Base-by-base conservation (phyloP, 208 protist species). In the Trypanosoma vivax region DNA sequence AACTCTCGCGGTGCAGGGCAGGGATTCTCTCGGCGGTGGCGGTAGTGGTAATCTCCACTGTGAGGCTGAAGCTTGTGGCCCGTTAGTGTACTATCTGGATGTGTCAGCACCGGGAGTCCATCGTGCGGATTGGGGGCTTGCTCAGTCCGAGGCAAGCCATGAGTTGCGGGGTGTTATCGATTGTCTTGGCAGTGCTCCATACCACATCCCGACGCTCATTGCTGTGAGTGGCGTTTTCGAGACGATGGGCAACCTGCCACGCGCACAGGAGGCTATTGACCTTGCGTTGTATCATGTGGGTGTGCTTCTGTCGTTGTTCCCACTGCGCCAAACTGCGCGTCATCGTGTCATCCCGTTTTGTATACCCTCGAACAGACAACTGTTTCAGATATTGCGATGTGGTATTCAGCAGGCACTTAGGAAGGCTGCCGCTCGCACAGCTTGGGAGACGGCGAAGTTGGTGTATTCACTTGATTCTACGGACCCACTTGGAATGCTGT, bases 141-240 rank as follows among this genome's bases (percentile, higher is more conserved):
- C 48, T 37, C 19, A 54, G 23, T 76, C 64, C 13, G 60, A 75
- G 28, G 50, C 60, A 14, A 19, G 35, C 14, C 37, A 72, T 52
- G 65, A 51, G 13, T 57, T 88, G 30, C 60, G 80, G 23, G 68
- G 74, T 28, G 65, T 94, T 27, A 45, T 90, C 41, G 53, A 75
- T 23, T 79, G 73, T 38, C 52, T 94, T 16, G 33, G 47, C 9
- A 48, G 56, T 50, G 58, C 70, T 16, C 65, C 73, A 25, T 94
- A 94, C 50, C 83, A 89, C 72, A 65, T 94, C n/a, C 87, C 83
- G 0, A 88, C 79, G 6, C 61, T 94, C 40, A 68, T 91, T 51
- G 60, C 75, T 57, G 67, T 74, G 33, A 62, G 69, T 47, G 66
- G 65, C 41, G 46, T 76, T 24, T 86, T 94, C 54, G 65, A 82